Percentiles rank a stretch among this genome's conserved stretches.
phyloP scores from a whole-genome alignment of 176 grass and related monocot species.

The Tillandsia leiboldiana region DNA sequence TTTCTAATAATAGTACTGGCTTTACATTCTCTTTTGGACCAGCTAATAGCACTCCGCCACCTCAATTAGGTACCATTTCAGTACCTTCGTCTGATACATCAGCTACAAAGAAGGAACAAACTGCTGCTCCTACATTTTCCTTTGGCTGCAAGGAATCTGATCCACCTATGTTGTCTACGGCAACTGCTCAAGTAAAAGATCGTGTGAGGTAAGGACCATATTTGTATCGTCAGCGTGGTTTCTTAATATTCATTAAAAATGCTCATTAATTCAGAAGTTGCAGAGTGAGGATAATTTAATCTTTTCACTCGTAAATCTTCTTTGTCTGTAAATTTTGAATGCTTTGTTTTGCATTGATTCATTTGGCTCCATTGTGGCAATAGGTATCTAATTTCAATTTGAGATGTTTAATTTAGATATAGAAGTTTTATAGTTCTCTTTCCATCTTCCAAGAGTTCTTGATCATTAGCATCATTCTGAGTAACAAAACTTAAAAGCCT shows the following conservation, averaged over 20 bases:
- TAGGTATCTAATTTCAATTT: no score
- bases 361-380: no score
- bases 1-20: constrained; percentile 6
- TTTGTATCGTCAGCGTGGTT: background rate
- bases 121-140: constrained; percentile 25
- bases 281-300: background rate
- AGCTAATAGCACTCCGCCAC: constrained; percentile 18
- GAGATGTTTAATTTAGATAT: no score
- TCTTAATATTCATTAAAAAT: background rate
- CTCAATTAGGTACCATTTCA: constrained; percentile 36
- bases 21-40: constrained; percentile 29
- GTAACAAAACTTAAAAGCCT: no score
- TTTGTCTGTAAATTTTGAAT: background rate
- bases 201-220: background rate
- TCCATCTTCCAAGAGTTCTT: no score
- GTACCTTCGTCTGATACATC: constrained; percentile 16
- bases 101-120: constrained; percentile 16
- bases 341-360: background rate
- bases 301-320: background rate
- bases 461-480: no score
- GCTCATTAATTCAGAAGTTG: background rate
- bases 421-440: no score
- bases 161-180: background rate
- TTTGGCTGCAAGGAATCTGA: background rate
- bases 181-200: background rate